Evolutionary conservation across 1,284 basidiomycete genomes (phyloP).

Genomic region (Tilletia caries): DNA sequence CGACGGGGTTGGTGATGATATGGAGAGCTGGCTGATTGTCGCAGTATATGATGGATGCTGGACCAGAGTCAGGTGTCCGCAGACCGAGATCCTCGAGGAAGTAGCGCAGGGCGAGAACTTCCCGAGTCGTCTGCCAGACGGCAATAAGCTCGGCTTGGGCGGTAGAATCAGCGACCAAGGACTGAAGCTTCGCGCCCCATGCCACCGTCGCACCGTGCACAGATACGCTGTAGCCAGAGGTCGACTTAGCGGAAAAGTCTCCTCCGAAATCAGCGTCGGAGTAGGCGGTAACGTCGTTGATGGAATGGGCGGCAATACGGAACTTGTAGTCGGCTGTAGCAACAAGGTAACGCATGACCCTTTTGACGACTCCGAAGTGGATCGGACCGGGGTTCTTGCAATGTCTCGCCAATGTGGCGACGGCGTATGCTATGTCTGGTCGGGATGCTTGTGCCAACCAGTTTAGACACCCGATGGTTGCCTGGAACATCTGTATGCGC

Average conservation of each 20-base stretch:
- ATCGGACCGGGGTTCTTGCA: neutral
- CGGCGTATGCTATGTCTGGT: neutral
- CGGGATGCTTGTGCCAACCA: constrained; percentile 1
- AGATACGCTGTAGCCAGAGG: neutral
- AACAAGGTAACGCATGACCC: constrained; percentile 1
- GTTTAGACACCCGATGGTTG: neutral
- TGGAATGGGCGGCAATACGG: neutral
- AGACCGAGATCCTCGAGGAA: neutral
- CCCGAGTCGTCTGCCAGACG: neutral
- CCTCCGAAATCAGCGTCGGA: constrained; percentile 4
- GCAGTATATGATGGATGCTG: constrained; percentile 1
- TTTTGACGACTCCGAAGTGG: neutral
- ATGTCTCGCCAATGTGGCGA: neutral
- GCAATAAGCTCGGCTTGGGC: constrained; percentile 2
- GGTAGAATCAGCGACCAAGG: neutral
- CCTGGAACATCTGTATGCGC: neutral
- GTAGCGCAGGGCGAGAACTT: neutral
- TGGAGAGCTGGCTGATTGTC: constrained; percentile 1
- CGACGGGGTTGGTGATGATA: constrained; percentile 1
- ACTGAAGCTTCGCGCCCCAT: constrained; percentile 4
- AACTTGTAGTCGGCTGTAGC: neutral
- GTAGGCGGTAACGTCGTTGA: neutral
- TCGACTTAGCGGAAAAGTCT: neutral
- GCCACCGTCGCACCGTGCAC: constrained; percentile 7
- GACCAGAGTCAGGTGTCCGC: too few relatives aligned